Evolutionary conservation across 345 rosid genomes (phyloP).

Genomic region (Arabidopsis arenosa): DNA sequence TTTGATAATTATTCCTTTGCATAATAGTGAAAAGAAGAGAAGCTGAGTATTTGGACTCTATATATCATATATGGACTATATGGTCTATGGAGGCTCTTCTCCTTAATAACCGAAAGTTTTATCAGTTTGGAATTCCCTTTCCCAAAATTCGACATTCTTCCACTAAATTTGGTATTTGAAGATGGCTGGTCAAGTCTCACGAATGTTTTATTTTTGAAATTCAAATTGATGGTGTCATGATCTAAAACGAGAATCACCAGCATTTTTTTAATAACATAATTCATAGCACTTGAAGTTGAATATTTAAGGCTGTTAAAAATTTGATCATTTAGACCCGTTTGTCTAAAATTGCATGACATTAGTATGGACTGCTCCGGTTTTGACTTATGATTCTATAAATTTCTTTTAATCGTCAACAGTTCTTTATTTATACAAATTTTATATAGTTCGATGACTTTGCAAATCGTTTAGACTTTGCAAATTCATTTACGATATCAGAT

Average conservation of each 20-base stretch:
- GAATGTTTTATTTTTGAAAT: conserved; percentile 16
- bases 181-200: conserved; percentile 38
- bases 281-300: background rate
- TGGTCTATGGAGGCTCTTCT: conserved; percentile 33
- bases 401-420: background rate
- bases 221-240: background rate
- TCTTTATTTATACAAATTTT: background rate
- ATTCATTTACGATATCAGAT: background rate
- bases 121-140: conserved; percentile 7
- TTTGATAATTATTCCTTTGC: conserved; percentile 36
- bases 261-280: background rate
- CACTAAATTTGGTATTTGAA: conserved; percentile 22
- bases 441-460: background rate
- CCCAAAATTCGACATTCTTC: conserved; percentile 27
- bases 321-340: background rate
- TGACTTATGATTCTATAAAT: background rate
- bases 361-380: background rate
- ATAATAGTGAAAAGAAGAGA: conserved; percentile 32
- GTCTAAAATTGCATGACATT: background rate
- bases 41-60: conserved; percentile 38
- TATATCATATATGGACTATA: background rate
- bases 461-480: background rate
- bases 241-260: background rate
- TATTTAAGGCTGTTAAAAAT: background rate
- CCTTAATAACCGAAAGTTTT: conserved; percentile 32